These are phyloP conservation scores for Tetradesmus lagerheimii DNA, from an alignment of 139 green algal genomes.

Conservation along the genomic window DNA sequence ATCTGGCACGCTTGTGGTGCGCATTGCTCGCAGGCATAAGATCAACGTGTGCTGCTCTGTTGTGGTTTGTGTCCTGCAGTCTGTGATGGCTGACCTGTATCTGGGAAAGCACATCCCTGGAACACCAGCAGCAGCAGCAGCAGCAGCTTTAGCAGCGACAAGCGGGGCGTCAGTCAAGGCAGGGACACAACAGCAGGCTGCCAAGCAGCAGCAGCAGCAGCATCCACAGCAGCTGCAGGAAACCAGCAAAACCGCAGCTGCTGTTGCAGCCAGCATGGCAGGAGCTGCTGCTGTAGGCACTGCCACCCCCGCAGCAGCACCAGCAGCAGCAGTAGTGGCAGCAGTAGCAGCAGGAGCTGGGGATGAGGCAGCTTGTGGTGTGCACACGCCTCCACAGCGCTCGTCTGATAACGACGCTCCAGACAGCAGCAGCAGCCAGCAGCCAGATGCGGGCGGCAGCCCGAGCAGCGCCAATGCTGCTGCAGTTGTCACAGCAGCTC, in stretches of 20 bases:
- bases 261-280: not conserved
- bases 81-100: slow-evolving; percentile 42
- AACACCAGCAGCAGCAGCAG: slow-evolving; percentile 19
- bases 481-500: not conserved
- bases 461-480: not conserved
- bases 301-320: not conserved
- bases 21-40: not conserved
- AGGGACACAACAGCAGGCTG: not conserved
- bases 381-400: not conserved
- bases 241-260: not conserved
- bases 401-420: not conserved
- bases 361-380: not conserved
- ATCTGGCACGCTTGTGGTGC: not conserved
- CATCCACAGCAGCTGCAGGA: not conserved
- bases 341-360: not conserved
- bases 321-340: not conserved
- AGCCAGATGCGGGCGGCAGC: not conserved
- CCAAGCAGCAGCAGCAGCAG: slow-evolving; percentile 40
- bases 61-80: slow-evolving; percentile 23
- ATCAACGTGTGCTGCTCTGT: not conserved
- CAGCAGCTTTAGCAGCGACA: not conserved
- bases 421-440: not conserved
- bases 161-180: not conserved
- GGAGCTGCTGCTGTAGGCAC: not conserved
- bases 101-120: not conserved